A percentile compares a stretch with the other conserved stretches of the same genome.
These are phyloP conservation scores for Volvox carteri DNA, from an alignment of 163 green algal species.

Conservation along the genomic window DNA sequence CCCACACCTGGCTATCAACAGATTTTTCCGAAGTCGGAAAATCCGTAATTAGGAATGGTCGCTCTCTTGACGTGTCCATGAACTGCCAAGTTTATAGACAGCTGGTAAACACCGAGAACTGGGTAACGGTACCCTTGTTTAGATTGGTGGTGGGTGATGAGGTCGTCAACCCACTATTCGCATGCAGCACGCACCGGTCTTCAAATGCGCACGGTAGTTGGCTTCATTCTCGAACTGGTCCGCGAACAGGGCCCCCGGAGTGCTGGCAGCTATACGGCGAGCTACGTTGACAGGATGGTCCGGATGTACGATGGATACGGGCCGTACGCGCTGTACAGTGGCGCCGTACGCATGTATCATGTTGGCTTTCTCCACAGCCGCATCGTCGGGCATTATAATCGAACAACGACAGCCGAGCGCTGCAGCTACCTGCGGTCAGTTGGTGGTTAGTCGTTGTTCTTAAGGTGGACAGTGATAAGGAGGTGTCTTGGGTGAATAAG, in stretches of 20 bases:
- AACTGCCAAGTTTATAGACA: too few relatives aligned
- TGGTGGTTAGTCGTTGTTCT: background rate
- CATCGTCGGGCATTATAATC: constrained; percentile 96
- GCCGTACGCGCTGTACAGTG: constrained; percentile 86
- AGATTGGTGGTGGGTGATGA: too few relatives aligned
- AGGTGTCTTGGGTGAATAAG: too few relatives aligned
- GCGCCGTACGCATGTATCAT: constrained; percentile 87
- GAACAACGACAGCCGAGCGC: constrained; percentile 84
- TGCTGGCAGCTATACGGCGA: constrained; percentile 68
- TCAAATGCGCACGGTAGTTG: constrained; percentile 92
- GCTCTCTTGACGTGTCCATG: too few relatives aligned
- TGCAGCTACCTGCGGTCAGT: constrained; percentile 68
- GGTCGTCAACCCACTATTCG: too few relatives aligned
- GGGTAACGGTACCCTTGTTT: too few relatives aligned
- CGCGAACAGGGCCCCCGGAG: constrained; percentile 84
- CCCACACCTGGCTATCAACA: too few relatives aligned
- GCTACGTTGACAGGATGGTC: constrained; percentile 97
- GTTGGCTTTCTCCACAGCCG: constrained; percentile 88
- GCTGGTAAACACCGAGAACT: too few relatives aligned
- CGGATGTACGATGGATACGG: constrained; percentile 95
- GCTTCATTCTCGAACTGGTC: constrained; percentile 98
- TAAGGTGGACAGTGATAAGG: too few relatives aligned
- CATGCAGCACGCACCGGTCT: too few relatives aligned
- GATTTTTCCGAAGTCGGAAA: too few relatives aligned
- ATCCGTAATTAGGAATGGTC: too few relatives aligned